Conservation (phyloP, 179 eudicot genomes). For the Sideroxylon spinosum region DNA sequence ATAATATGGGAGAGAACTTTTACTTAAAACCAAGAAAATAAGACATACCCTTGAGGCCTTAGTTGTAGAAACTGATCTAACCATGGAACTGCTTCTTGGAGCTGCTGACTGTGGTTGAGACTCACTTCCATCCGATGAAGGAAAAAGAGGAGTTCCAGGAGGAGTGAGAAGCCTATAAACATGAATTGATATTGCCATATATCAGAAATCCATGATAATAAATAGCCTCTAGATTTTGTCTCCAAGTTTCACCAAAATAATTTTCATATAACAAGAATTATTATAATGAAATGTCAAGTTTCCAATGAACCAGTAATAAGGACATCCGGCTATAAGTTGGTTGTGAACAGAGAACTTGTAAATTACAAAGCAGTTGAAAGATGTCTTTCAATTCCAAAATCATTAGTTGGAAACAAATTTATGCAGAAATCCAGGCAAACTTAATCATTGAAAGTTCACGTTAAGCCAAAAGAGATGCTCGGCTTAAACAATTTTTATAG, state of each 20-base stretch:
- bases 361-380: neutral
- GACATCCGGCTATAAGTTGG: neutral
- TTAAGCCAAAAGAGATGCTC: neutral
- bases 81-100: constrained; percentile 52
- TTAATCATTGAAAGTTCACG: neutral
- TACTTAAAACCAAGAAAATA: neutral
- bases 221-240: neutral
- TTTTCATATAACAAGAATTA: neutral
- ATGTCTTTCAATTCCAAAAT: neutral
- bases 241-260: constrained; percentile 12
- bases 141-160: constrained; percentile 83
- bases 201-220: constrained; percentile 3
- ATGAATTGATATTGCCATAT: neutral
- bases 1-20: neutral
- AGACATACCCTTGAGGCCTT: constrained; percentile 71
- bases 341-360: neutral
- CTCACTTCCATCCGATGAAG: constrained; percentile 58
- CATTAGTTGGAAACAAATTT: neutral
- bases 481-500: neutral
- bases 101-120: constrained; percentile 44
- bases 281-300: neutral
- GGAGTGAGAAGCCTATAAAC: constrained; percentile 85
- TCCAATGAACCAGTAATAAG: neutral
- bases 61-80: constrained; percentile 58
- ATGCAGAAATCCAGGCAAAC: neutral